Evolutionary conservation across 306 rosid species (phyloP), one percentile per base, ranked within the genome.

Genomic region (Lathyrus sativus): DNA sequence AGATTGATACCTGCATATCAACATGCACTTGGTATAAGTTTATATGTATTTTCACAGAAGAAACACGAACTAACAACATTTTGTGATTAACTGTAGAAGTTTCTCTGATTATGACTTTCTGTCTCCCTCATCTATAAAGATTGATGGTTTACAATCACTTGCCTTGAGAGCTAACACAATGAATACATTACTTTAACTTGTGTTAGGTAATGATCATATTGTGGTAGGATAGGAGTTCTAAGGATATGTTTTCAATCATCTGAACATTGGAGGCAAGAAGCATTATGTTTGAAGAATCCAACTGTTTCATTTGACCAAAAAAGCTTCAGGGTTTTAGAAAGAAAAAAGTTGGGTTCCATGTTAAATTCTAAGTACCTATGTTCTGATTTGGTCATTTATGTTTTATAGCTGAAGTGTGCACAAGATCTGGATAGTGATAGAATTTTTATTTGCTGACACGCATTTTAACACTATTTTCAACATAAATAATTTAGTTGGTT

Each of bases 1-100:
- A 28, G 46, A 14, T 48, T 48, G 54, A 65, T 35, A 59, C 64
- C 33, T 68, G 60, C 44, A 3, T 59, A 44, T 31, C 46, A n/a
- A 6, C 26, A 10, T 50, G 42, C 67, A 29, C 37, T 31, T 17
- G 6, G 14, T 28, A 3, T 69, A n/a, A 57, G 9, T 39, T 62
- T 62, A 37, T 59, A 5, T 44, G 13, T 6, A 57, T 58, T 42
- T 55, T 42, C 31, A 44, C 6, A 8, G 18, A 55, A 26, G 67
- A 58, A 45, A 18, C 26, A 33, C 4, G 18, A 45, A 59, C 4
- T 11, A 8, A 19, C 22, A 19, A 33, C 2, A 4, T 44, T 59
- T 33, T 29, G 56, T 49, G 37, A 33, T 70, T 22, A 31, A 31
- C 35, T 31, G 35, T 31, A 31, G 35, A 5, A 31, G 26, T 4